phyloP scores from a whole-genome alignment of 1,139 yeast species.

The Maudiozyma humilis region DNA sequence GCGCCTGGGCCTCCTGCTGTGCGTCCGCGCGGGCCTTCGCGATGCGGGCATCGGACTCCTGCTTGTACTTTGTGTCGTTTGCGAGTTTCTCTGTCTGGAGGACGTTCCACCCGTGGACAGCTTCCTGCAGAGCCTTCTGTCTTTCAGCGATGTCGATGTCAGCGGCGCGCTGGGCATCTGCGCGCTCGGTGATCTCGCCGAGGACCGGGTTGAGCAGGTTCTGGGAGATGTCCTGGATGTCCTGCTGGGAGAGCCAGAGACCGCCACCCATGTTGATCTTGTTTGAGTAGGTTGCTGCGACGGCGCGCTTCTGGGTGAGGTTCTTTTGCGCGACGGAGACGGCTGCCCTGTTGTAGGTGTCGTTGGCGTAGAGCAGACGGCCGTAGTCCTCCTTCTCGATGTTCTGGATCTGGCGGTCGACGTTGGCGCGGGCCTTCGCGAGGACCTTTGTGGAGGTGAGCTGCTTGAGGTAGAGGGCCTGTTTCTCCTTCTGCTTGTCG shows the following conservation, averaged over 20 bases:
- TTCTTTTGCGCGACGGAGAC: slow-evolving; percentile 55
- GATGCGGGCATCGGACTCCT: slow-evolving; percentile 27
- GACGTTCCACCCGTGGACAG: slow-evolving; percentile 10
- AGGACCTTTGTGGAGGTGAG: slow-evolving; percentile 41
- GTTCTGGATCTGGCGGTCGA: slow-evolving; percentile 40
- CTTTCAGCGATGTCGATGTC: slow-evolving; percentile 47
- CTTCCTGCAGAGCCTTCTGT: slow-evolving; percentile 7
- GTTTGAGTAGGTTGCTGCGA: slow-evolving; percentile 11
- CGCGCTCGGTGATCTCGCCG: slow-evolving; percentile 63
- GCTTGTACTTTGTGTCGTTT: slow-evolving; percentile 21
- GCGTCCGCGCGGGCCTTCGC: slow-evolving; percentile 23
- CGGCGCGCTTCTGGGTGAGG: slow-evolving; percentile 14
- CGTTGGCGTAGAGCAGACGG: slow-evolving; percentile 32
- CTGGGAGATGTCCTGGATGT: slow-evolving; percentile 75
- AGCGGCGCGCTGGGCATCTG: slow-evolving; percentile 58
- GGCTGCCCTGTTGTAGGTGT: slow-evolving; percentile 41
- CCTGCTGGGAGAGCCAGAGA: slow-evolving; percentile 62
- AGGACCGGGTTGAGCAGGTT: slow-evolving; percentile 80
- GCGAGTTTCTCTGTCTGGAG: slow-evolving; percentile 17
- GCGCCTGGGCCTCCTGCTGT: slow-evolving; percentile 23
- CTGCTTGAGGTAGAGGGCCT: slow-evolving; percentile 20
- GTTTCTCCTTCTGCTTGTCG: slow-evolving; percentile 14
- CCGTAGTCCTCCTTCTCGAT: slow-evolving; percentile 37
- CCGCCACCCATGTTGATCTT: slow-evolving; percentile 82
- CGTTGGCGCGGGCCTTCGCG: slow-evolving; percentile 54